phyloP scores from a whole-genome alignment of 1,139 yeast genomes.

The Blastobotrys petasosporus region DNA sequence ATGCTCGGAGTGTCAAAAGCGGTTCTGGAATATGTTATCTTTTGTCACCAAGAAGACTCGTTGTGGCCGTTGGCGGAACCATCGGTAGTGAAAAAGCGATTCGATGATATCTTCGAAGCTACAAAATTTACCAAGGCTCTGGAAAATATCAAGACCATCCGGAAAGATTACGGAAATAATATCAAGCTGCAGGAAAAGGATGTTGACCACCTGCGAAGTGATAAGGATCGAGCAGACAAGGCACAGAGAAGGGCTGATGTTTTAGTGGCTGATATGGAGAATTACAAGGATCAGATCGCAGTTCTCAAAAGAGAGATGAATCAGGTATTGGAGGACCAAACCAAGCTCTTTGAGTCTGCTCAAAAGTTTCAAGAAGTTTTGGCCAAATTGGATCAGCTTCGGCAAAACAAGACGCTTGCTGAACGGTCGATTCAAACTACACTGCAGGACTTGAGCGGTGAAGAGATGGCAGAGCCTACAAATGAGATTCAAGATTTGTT shows the following conservation, averaged over 20 bases:
- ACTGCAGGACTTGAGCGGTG: constrained; percentile 16
- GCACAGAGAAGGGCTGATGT: constrained; percentile 46
- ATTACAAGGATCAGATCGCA: constrained; percentile 46
- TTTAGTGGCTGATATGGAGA: constrained; percentile 42
- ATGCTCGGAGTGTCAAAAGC: constrained; percentile 86
- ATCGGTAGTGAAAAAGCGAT: constrained; percentile 76
- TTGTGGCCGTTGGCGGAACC: constrained; percentile 94
- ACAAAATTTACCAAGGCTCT: constrained; percentile 86
- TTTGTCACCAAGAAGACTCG: constrained; percentile 97
- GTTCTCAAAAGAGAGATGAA: constrained; percentile 47
- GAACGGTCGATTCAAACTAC: too few relatives aligned
- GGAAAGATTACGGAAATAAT: constrained; percentile 71
- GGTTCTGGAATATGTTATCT: constrained; percentile 83
- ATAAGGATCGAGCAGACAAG: constrained; percentile 64
- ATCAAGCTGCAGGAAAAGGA: constrained; percentile 71
- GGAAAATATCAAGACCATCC: constrained; percentile 66
- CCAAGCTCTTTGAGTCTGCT: constrained; percentile 62
- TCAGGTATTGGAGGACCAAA: constrained; percentile 52
- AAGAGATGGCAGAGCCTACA: constrained; percentile 41
- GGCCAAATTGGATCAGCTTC: constrained; percentile 55
- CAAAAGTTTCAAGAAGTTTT: constrained; percentile 75
- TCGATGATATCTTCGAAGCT: constrained; percentile 96
- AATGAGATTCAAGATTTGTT: constrained; percentile 46
- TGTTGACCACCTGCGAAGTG: constrained; percentile 67
- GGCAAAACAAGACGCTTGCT: constrained; percentile 40